Base-by-base conservation (phyloP, 2,329 filamentous ascomycete genomes). In the Coniochaeta sp. region DNA sequence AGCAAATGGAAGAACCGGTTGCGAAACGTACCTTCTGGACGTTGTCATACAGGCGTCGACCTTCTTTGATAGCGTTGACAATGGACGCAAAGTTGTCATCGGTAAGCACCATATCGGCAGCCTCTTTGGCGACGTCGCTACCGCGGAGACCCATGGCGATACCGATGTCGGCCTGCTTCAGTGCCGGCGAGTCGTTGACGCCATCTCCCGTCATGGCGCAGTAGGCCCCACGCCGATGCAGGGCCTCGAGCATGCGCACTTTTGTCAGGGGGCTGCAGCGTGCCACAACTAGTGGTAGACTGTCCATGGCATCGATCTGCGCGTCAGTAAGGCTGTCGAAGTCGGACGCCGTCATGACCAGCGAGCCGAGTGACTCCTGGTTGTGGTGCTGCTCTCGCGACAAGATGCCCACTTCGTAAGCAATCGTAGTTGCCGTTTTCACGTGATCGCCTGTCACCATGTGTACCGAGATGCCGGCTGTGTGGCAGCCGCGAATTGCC, bases 21-120 rank as follows among this genome's bases (percentile, higher is more conserved):
- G 13, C 6, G 28, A 16, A 4, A 20, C 28, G 13, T 7, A 30
- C 28, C 28, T 87, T 88, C 63, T 88, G 83, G 55, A 89, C 86
- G 57, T 88, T 88, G 70, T 87, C 83, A 57, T 86, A 85, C 50
- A 87, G 74, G 32, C 85, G 73, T 38, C 85, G 78, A 12, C 85
- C 85, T 66, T 88, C 84, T 63, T 85, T 79, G 45, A 89, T 83
- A 30, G 82, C 85, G n/a, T 81, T 84, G 35, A 88, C 77, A 51
- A 88, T 89, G 26, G 86, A 90, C 10, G 89, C 87, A 63, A 95
- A 95, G 69, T 95, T 91, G 67, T 94, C 89, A 63, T 94, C 89
- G 0, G 88, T 91, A 35, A 95, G 73, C 31, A 95, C 88, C 77
- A 95, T 94, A 62, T 95, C 89, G 1, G 88, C 86, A 3, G 89